Percentiles rank a stretch among this genome's conserved stretches.
phyloP scores from a whole-genome alignment of 2,329 filamentous ascomycete genomes.

The Stenocarpella maydis region DNA sequence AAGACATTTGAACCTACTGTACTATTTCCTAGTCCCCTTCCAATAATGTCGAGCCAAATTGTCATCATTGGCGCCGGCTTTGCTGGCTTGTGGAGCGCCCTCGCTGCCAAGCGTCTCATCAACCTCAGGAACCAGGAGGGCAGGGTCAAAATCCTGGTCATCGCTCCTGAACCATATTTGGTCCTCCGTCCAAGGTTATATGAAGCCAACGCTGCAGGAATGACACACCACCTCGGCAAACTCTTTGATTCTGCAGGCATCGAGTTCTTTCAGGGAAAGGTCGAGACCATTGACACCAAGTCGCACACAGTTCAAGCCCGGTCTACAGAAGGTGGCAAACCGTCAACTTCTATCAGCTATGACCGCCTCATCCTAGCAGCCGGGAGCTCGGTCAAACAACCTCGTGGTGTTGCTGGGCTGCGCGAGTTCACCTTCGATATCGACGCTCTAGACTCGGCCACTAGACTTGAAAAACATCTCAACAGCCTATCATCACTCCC shows the following conservation, averaged over 20 bases:
- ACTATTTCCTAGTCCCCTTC: neutral
- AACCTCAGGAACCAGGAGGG: neutral
- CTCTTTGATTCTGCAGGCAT: neutral
- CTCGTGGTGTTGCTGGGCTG: neutral
- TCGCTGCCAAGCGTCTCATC: neutral
- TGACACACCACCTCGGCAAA: neutral
- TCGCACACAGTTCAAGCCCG: neutral
- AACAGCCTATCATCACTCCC: neutral
- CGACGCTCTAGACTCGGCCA: neutral
- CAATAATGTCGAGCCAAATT: neutral
- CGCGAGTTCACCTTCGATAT: conserved; percentile 5
- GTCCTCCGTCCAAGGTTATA: conserved; percentile 10
- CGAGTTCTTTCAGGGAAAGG: neutral
- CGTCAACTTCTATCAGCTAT: neutral
- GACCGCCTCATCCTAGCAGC: conserved; percentile 14
- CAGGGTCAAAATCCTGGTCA: neutral
- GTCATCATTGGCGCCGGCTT: conserved; percentile 6
- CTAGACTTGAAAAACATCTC: neutral
- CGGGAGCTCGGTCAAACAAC: conserved; percentile 3
- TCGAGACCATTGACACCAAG: neutral
- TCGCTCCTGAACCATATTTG: neutral
- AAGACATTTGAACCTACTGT: neutral
- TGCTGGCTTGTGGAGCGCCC: conserved; percentile 7
- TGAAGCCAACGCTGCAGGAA: conserved; percentile 1
- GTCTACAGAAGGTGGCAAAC: neutral